Base-by-base conservation (phyloP, 2,329 filamentous ascomycete genomes). In the Teratosphaeria gauchensis region DNA sequence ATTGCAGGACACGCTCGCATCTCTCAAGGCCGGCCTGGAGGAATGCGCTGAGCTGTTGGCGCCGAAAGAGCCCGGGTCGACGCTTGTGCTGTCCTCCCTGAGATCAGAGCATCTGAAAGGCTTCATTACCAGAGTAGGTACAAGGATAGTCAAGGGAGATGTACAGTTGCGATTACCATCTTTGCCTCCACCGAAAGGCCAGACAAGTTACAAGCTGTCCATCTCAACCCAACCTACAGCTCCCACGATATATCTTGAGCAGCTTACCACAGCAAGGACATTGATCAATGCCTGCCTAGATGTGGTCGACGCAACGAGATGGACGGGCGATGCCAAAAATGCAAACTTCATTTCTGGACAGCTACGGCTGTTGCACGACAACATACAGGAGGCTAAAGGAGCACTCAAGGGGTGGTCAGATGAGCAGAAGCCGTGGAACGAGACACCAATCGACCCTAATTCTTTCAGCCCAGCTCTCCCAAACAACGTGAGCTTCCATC, bases 61-160 rank as follows among this genome's bases (percentile, higher is more conserved):
- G 7, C 91, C 92, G 1, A 82, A 87, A 63, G 90, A 95, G 69
- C 86, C 87, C 0, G 91, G 91, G 8, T 92, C 87, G 66, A 99
- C 92, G 0, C 83, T 99, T 31, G 92, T 94, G 32, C 82, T 99
- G 64, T 94, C 89, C 62, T 95, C 92, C 14, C 82, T 88, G 58
- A 84, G 92, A 58, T 92, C 90, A 58, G 94, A 99, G 76, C 85
- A 83, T 65, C 85, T 97, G 62, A 99, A 99, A 74, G 94, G 94
- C 19, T 89, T 90, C 67, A 84, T 97, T 61, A 97, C 92, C 1
- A 84, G 94, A 57, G 84, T 95, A 38, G 94, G 94, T 46, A 90
- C 90, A n/a, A 85, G 88, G 56, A 87, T 99, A 63, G 87, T 95
- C 63, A 96, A 95, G 73, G 92, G 91, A 64, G 87, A 88, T 61